phyloP scores from a whole-genome alignment of 2,329 filamentous ascomycete genomes.

The Rhytidhysteron rufulum region DNA sequence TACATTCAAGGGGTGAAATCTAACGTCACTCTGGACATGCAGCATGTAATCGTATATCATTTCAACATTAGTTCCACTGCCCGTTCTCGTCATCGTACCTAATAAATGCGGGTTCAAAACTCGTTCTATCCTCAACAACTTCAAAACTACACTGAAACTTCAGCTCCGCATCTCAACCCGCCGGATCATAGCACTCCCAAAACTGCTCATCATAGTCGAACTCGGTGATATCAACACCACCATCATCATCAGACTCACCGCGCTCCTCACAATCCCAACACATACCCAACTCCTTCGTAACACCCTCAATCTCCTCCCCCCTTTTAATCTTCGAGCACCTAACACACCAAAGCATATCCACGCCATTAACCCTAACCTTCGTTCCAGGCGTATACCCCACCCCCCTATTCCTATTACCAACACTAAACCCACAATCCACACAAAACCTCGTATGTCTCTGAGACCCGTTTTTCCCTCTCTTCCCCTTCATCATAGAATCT shows the following conservation, averaged over 20 bases:
- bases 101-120: too few species aligned
- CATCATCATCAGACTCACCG: too few species aligned
- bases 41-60: too few species aligned
- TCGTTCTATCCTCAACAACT: too few species aligned
- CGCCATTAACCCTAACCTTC: background rate
- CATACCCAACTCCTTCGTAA: background rate
- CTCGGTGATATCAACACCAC: too few species aligned
- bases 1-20: too few species aligned
- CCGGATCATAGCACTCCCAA: constrained; percentile 3
- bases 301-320: background rate
- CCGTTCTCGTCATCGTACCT: too few species aligned
- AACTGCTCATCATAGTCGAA: constrained; percentile 1
- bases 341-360: background rate
- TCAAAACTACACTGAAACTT: too few species aligned
- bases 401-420: background rate
- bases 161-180: constrained; percentile 1
- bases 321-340: background rate
- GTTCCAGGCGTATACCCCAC: constrained; percentile 3
- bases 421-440: constrained; percentile 1
- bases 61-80: too few species aligned
- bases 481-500: constrained; percentile 2
- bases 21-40: too few species aligned
- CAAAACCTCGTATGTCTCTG: constrained; percentile 2
- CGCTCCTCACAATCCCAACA: constrained; percentile 1
- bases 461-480: constrained; percentile 1